Conservation (phyloP, 192 early-diverging fungal species). For the Pilaira anomala region DNA sequence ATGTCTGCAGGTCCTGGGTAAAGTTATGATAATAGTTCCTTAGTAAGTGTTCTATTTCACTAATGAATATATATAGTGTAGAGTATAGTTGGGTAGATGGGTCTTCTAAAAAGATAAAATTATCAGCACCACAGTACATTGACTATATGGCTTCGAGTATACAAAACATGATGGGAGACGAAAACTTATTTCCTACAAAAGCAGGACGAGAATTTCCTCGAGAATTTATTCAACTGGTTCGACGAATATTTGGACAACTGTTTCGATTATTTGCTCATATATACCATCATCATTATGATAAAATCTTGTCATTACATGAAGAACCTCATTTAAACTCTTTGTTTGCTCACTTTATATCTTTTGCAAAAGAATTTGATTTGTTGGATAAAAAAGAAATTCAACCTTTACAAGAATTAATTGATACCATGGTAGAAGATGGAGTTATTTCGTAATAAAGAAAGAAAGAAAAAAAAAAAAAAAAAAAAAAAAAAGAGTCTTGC, state of each 20-base stretch:
- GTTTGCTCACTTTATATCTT: constrained; percentile 96
- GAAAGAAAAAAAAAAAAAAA: background rate
- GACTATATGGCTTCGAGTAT: constrained; percentile 90
- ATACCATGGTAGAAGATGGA: constrained; percentile 32
- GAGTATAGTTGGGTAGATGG: constrained; percentile 94
- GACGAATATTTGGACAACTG: constrained; percentile 80
- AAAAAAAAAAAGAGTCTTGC: background rate
- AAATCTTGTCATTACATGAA: constrained; percentile 74
- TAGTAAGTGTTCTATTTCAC: background rate
- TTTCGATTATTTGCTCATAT: constrained; percentile 93
- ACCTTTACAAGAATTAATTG: constrained; percentile 81
- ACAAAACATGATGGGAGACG: constrained; percentile 84
- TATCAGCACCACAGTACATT: constrained; percentile 91
- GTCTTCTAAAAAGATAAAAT: constrained; percentile 72
- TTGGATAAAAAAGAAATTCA: constrained; percentile 87
- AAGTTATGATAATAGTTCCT: background rate
- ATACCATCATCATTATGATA: constrained; percentile 87
- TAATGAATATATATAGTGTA: constrained; percentile 32
- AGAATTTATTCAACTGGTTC: constrained; percentile 66
- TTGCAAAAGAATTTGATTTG: constrained; percentile 90
- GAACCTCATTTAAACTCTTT: constrained; percentile 94
- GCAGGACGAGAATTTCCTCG: constrained; percentile 75
- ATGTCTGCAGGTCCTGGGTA: constrained; percentile 84
- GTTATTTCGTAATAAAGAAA: constrained; percentile 20
- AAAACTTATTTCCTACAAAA: constrained; percentile 91